Conservation (phyloP, 345 rosid genomes). For the Adansonia digitata region DNA sequence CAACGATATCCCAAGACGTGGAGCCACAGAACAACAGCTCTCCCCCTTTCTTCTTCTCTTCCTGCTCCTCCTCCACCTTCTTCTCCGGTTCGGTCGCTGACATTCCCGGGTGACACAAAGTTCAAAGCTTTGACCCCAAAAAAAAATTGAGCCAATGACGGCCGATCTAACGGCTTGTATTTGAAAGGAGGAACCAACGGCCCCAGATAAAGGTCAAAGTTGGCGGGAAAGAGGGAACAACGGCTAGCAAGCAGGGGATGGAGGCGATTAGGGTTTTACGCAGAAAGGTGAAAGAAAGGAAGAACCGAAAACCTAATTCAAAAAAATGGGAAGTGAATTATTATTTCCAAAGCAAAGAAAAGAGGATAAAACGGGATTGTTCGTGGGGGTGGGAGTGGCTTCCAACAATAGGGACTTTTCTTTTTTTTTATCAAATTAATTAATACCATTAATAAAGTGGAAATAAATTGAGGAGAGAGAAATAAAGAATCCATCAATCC, state of each 20-base stretch:
- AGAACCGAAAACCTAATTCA: conserved; percentile 55
- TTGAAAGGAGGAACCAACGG: conserved; percentile 36
- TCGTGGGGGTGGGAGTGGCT: conserved; percentile 28
- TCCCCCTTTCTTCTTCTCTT: conserved; percentile 60
- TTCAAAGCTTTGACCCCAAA: conserved; percentile 2
- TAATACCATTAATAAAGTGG: background rate
- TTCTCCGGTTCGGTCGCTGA: conserved; percentile 44
- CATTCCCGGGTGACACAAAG: conserved; percentile 27
- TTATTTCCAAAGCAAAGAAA: background rate
- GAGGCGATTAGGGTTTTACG: conserved; percentile 28
- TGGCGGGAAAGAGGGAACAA: conserved; percentile 63
- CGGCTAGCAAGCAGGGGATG: conserved; percentile 45
- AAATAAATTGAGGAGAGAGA: background rate
- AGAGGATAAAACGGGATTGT: conserved; percentile 16
- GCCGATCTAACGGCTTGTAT: conserved; percentile 46
- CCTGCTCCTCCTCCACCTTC: conserved; percentile 37
- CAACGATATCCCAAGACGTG: conserved; percentile 72
- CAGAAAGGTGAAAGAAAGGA: conserved; percentile 7
- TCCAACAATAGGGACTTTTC: conserved; percentile 25
- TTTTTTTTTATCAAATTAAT: background rate
- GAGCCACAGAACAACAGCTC: conserved; percentile 88
- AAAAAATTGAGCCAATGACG: background rate
- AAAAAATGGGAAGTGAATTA: conserved; percentile 11
- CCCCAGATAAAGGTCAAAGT: conserved; percentile 20
- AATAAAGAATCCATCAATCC: background rate